Conservation (phyloP, 768 basidiomycete genomes). For the Termitomyces eurrhizus region DNA sequence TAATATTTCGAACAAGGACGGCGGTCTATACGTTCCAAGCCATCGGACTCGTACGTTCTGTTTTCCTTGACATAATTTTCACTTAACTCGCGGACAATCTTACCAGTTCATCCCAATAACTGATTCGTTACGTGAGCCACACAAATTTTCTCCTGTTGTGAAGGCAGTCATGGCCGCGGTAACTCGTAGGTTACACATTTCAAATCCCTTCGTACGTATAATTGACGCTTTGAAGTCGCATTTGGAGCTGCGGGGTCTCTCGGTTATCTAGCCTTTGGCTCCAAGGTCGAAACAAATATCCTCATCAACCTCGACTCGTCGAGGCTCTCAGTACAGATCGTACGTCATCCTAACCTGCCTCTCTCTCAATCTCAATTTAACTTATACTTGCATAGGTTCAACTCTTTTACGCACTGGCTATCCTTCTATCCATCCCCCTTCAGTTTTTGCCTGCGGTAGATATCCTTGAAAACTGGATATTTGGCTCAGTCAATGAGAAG, state of each 20-base stretch:
- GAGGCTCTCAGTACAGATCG: constrained; percentile 84
- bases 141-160: constrained; percentile 84
- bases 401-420: constrained; percentile 88
- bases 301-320: constrained; percentile 87
- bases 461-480: constrained; percentile 94
- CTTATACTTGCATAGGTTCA: constrained; percentile 48
- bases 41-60: constrained; percentile 73
- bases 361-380: constrained; percentile 12
- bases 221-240: constrained; percentile 43
- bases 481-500: constrained; percentile 80
- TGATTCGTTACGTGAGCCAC: constrained; percentile 93
- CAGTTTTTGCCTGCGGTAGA: constrained; percentile 97
- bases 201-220: background rate
- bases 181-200: constrained; percentile 41
- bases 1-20: constrained; percentile 47
- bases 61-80: background rate
- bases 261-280: constrained; percentile 85
- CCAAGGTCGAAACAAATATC: constrained; percentile 86
- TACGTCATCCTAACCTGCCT: constrained; percentile 30
- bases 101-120: constrained; percentile 87
- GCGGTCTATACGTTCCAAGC: constrained; percentile 99
- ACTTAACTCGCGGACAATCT: background rate
- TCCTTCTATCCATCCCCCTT: constrained; percentile 88
- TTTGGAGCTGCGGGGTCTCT: constrained; percentile 87
- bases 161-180: constrained; percentile 88